A percentile compares a stretch with the other conserved stretches of the same genome.
Conservation (phyloP, 768 basidiomycete species). For the Tephrocybe sp. region DNA sequence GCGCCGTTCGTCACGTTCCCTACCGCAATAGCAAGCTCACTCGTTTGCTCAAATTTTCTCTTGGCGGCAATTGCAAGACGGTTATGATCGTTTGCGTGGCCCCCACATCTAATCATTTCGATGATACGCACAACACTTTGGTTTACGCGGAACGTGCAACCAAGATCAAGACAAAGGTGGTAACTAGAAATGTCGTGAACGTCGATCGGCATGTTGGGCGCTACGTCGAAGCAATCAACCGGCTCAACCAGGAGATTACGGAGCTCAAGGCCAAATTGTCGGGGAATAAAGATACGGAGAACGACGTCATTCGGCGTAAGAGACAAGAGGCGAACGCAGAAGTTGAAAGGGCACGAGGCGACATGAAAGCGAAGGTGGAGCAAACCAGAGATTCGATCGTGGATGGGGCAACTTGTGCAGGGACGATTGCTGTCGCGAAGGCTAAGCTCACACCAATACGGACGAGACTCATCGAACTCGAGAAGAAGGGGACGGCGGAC, state of each 20-base stretch:
- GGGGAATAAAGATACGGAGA: conserved; percentile 64
- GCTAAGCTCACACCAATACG: conserved; percentile 65
- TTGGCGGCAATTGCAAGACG: conserved; percentile 98
- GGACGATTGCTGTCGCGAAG: conserved; percentile 70
- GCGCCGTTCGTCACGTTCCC: conserved; percentile 85
- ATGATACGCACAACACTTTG: conserved; percentile 98
- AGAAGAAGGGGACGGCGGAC: conserved; percentile 36
- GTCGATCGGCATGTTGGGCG: conserved; percentile 93
- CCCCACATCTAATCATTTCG: conserved; percentile 93
- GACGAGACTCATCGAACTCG: conserved; percentile 59
- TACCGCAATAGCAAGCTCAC: conserved; percentile 99
- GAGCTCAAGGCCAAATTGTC: conserved; percentile 86
- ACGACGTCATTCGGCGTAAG: conserved; percentile 63
- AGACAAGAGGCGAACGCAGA: conserved; percentile 70
- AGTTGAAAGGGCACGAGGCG: conserved; percentile 70
- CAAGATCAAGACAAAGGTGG: conserved; percentile 97
- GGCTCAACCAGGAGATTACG: conserved; percentile 80
- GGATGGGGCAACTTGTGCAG: conserved; percentile 75
- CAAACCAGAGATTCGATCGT: conserved; percentile 70
- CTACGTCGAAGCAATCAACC: conserved; percentile 93
- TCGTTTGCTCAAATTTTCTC: conserved; percentile 93
- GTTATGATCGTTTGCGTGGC: conserved; percentile 99
- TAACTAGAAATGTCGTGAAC: conserved; percentile 93
- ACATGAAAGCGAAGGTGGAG: conserved; percentile 70
- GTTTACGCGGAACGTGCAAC: conserved; percentile 97